phyloP scores from a whole-genome alignment of 1,139 yeast genomes.

The Blastobotrys buckinghamii region DNA sequence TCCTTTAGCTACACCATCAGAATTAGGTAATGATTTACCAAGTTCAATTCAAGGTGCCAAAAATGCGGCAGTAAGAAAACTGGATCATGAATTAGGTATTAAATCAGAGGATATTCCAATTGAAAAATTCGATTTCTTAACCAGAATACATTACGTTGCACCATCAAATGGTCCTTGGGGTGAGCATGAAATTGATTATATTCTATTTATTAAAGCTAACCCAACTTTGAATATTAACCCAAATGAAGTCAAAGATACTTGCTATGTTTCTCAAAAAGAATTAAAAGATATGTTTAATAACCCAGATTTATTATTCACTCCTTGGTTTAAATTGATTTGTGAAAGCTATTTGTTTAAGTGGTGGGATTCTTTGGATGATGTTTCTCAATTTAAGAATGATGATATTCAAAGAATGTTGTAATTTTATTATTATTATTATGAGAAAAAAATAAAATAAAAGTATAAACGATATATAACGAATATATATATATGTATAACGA shows the following conservation, averaged over 20 bases:
- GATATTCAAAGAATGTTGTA: conserved; percentile 25
- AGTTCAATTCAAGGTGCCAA: conserved; percentile 73
- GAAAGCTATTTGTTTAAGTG: conserved; percentile 84
- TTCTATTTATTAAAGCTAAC: conserved; percentile 64
- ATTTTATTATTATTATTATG: not conserved
- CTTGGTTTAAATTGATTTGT: conserved; percentile 97
- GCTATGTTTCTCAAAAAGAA: conserved; percentile 64
- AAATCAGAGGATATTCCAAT: conserved; percentile 51
- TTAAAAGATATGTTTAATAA: conserved; percentile 74
- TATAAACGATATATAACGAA: no score
- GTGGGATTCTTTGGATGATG: conserved; percentile 75
- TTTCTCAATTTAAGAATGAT: conserved; percentile 39
- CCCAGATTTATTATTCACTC: conserved; percentile 63
- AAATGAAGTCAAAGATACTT: conserved; percentile 73
- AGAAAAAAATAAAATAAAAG: no score
- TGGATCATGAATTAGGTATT: conserved; percentile 90
- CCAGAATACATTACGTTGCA: conserved; percentile 92
- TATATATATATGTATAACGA: no score
- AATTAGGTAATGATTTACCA: conserved; percentile 59
- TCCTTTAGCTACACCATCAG: conserved; percentile 79
- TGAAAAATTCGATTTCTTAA: conserved; percentile 69
- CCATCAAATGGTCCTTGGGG: conserved; percentile 90
- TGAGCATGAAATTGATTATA: conserved; percentile 96
- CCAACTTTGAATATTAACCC: conserved; percentile 53
- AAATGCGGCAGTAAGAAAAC: conserved; percentile 85